Evolutionary conservation across 257 asterid species (phyloP), one percentile per base, ranked within the genome.

Genomic region (Marsdenia floribunda): DNA sequence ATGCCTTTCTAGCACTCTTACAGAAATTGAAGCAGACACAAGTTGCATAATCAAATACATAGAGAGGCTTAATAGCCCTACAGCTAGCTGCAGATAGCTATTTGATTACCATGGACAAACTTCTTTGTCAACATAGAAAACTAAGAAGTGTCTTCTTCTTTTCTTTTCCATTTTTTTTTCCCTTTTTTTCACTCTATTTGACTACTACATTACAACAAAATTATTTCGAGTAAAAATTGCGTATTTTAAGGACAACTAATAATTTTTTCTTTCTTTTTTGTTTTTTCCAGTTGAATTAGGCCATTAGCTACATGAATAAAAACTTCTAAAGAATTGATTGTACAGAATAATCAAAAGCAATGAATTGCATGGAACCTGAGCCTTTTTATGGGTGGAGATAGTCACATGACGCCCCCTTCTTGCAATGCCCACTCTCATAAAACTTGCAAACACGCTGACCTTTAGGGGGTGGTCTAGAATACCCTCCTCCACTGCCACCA

Each of bases 391-490:
- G 96, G 75, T 95, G 99, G 40, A 88, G 89, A 77, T 92, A 92
- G 75, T 88, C 97, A 9, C 99, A 95, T 15, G 86, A 91, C 7
- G 98, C 91, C 3, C 99, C 99, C 82, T 95, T 95, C 78, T 82
- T 89, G 91, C 99, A 95, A 67, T 78, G 96, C 38, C 98, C 99
- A 49, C 91, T 88, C 80, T 87, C 99, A 11, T 88, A 92, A 78
- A 92, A 95, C 78, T 90, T 95, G 68, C 99, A 95, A 38, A 95
- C 88, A 59, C 99, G 83, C 63, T 94, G 95, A 76, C 91, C 93
- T 81, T 84, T 92, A 0, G 90, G 91, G 7, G 85, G 82, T 40
- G 91, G 85, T 78, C 94, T 86, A 4, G 92, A 75, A 78, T 91
- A 87, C 37, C 96, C 96, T 42, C 94, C 89, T 37, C 94, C 88